A percentile compares a stretch with the other conserved stretches of the same genome.
Conservation (phyloP, 2,329 filamentous ascomycete genomes). For the Trichophyton benhamiae region DNA sequence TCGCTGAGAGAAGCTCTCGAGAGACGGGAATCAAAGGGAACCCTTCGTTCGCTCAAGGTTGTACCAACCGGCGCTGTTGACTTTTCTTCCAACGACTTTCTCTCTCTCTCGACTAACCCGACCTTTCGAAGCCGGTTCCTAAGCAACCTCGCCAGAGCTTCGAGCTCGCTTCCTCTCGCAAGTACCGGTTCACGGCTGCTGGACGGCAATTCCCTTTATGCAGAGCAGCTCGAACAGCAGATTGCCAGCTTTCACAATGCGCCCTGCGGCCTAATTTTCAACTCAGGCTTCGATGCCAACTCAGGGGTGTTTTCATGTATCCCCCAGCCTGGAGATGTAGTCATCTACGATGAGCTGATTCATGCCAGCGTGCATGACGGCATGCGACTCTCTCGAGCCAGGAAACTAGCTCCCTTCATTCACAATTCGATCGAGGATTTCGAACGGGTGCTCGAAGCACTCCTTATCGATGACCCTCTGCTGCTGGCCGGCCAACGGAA, state of each 20-base stretch:
- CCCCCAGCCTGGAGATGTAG: constrained; percentile 47
- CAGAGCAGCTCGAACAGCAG: constrained; percentile 45
- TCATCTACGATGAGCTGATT: constrained; percentile 63
- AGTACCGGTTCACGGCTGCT: constrained; percentile 51
- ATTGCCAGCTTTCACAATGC: constrained; percentile 51
- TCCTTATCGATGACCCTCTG: constrained; percentile 22
- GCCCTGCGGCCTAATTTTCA: constrained; percentile 46
- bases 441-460: constrained; percentile 23
- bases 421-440: constrained; percentile 37
- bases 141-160: constrained; percentile 30
- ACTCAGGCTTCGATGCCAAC: constrained; percentile 57
- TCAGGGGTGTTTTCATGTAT: constrained; percentile 49
- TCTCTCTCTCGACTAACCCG: constrained; percentile 43
- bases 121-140: constrained; percentile 39
- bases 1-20: constrained; percentile 17
- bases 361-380: constrained; percentile 72
- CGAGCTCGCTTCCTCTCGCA: constrained; percentile 35
- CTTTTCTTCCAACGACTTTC: constrained; percentile 56
- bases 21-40: constrained; percentile 32
- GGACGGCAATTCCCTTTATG: constrained; percentile 52
- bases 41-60: constrained; percentile 38
- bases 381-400: constrained; percentile 53
- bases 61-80: constrained; percentile 36
- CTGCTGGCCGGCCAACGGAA: constrained; percentile 34
- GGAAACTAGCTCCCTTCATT: constrained; percentile 31